These are phyloP conservation scores for Aspergillus sp. DNA, from an alignment of 2,329 filamentous ascomycete species.

Conservation along the genomic window DNA sequence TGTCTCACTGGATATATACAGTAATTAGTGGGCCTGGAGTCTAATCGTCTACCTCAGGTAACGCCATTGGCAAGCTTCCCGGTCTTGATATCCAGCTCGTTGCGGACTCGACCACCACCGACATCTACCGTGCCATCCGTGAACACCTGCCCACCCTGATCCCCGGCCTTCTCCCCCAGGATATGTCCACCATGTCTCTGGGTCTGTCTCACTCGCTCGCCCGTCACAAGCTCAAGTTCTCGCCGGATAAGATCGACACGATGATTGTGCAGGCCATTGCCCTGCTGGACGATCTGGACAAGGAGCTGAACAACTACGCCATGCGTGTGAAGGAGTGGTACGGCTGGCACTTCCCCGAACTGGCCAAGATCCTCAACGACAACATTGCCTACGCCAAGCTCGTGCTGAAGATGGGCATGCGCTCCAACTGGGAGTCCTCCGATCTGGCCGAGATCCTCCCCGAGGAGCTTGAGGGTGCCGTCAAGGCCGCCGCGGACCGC, in stretches of 20 bases:
- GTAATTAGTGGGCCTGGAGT: too few species aligned
- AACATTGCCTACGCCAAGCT: constrained; percentile 91
- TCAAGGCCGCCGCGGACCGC: constrained; percentile 93
- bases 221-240: constrained; percentile 97
- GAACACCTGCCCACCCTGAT: constrained; percentile 87
- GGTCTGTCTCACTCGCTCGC: constrained; percentile 97
- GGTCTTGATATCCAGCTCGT: constrained; percentile 81
- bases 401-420: constrained; percentile 85
- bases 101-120: constrained; percentile 76
- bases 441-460: constrained; percentile 90
- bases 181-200: constrained; percentile 90
- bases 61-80: constrained; percentile 88
- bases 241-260: constrained; percentile 95
- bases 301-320: constrained; percentile 97
- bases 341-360: constrained; percentile 98
- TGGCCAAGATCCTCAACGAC: constrained; percentile 95
- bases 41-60: constrained; percentile 49
- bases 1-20: constrained; percentile 14
- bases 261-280: constrained; percentile 99
- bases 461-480: constrained; percentile 86
- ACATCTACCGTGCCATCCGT: constrained; percentile 92
- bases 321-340: constrained; percentile 99
- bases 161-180: constrained; percentile 78
- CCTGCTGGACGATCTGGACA: constrained; percentile 92
- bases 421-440: constrained; percentile 70